These are phyloP conservation scores for Penicillium olsonii DNA, from an alignment of 2,329 filamentous ascomycete genomes.

Conservation along the genomic window DNA sequence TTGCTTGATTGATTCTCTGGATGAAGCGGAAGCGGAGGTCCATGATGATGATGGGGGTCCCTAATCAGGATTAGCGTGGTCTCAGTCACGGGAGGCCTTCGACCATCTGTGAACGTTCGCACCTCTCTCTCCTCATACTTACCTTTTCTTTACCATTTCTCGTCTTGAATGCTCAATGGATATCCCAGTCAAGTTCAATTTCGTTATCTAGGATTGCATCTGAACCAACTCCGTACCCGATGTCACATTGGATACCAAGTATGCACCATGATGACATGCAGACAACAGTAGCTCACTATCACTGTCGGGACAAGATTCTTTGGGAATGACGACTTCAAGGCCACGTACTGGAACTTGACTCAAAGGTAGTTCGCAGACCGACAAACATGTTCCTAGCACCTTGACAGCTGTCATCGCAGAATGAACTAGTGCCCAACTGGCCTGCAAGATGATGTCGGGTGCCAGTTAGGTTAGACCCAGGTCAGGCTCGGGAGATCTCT, in stretches of 20 bases:
- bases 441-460: constrained; percentile 22
- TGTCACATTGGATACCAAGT: constrained; percentile 1
- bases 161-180: background rate
- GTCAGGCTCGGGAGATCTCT: constrained; percentile 14
- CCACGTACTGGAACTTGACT: constrained; percentile 1
- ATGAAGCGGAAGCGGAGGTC: constrained; percentile 21
- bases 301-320: background rate
- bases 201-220: background rate
- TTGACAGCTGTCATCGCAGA: constrained; percentile 5
- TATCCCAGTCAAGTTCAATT: background rate
- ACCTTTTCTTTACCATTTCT: background rate
- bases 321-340: background rate
- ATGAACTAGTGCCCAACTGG: constrained; percentile 20
- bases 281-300: background rate
- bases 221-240: background rate
- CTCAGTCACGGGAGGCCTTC: constrained; percentile 31
- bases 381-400: constrained; percentile 15
- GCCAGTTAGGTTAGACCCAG: constrained; percentile 8
- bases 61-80: constrained; percentile 27
- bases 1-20: constrained; percentile 12
- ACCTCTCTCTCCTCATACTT: background rate
- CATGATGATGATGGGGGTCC: constrained; percentile 29
- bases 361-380: background rate
- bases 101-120: background rate
- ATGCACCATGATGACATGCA: constrained; percentile 1